These are phyloP conservation scores for Gentiana straminea DNA, from an alignment of 257 asterid species.

Conservation along the genomic window DNA sequence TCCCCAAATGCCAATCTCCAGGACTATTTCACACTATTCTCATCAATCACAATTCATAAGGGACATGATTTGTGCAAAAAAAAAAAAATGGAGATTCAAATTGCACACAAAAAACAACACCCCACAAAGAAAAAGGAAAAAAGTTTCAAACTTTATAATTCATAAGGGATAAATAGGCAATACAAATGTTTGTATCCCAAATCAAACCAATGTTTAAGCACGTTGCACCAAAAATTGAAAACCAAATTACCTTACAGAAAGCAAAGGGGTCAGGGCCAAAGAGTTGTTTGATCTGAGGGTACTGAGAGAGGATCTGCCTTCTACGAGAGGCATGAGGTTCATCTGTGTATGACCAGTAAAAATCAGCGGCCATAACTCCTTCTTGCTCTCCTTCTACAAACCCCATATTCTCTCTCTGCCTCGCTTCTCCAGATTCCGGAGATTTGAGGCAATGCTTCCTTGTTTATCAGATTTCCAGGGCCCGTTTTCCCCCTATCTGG, in stretches of 20 bases:
- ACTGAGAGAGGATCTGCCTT: conserved; percentile 70
- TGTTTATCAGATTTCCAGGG: background rate
- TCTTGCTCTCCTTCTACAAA: conserved; percentile 32
- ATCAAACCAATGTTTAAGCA: conserved; percentile 1
- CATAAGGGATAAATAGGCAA: background rate
- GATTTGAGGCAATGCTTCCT: background rate
- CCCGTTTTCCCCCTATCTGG: background rate
- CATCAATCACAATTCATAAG: too few relatives aligned
- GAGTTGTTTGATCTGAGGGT: conserved; percentile 75
- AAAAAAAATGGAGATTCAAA: too few relatives aligned
- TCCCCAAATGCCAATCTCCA: too few relatives aligned
- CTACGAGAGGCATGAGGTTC: conserved; percentile 95
- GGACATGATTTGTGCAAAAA: too few relatives aligned
- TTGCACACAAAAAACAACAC: background rate
- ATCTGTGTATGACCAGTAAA: conserved; percentile 89
- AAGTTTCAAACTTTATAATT: too few relatives aligned
- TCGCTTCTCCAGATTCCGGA: background rate
- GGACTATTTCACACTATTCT: too few relatives aligned
- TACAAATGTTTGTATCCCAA: background rate
- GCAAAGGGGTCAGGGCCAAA: conserved; percentile 93
- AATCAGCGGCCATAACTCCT: conserved; percentile 70
- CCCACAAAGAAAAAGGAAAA: conserved; percentile 3
- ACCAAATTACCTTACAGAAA: conserved; percentile 49
- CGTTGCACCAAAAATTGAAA: background rate
- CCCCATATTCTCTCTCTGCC: conserved; percentile 27